Evolutionary conservation across 148 eudicot species (phyloP).

Genomic region (Chenopodium suecicum): DNA sequence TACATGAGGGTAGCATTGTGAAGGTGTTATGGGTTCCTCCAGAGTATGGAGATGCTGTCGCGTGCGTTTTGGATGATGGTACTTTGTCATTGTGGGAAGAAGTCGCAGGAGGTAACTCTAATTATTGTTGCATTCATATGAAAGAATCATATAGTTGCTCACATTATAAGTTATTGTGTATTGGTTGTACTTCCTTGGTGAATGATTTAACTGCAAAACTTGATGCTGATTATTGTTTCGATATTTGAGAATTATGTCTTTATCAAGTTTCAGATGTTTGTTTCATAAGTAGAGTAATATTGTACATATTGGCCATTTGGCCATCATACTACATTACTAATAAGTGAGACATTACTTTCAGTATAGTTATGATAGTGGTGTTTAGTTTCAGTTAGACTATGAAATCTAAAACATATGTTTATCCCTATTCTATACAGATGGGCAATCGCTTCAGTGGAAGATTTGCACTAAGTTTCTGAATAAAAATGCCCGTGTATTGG

Average conservation of each 20-base stretch:
- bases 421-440: slow-evolving; percentile 32
- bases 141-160: neutral
- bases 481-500: slow-evolving; percentile 51
- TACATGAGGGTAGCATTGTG: slow-evolving; percentile 49
- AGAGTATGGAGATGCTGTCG: slow-evolving; percentile 86
- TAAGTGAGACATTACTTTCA: neutral
- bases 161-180: neutral
- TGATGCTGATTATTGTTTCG: neutral
- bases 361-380: neutral
- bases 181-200: neutral
- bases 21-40: slow-evolving; percentile 92
- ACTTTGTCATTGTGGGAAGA: slow-evolving; percentile 90
- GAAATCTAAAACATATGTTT: neutral
- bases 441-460: slow-evolving; percentile 66
- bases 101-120: slow-evolving; percentile 55
- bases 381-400: neutral
- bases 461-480: slow-evolving; percentile 59
- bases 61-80: slow-evolving; percentile 72
- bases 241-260: neutral
- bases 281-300: neutral
- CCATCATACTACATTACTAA: neutral
- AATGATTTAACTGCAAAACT: neutral
- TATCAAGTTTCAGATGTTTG: neutral
- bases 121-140: neutral
- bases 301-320: neutral